phyloP scores from a whole-genome alignment of 805 yeast genomes.

The Vanderwaltozyma polyspora region DNA sequence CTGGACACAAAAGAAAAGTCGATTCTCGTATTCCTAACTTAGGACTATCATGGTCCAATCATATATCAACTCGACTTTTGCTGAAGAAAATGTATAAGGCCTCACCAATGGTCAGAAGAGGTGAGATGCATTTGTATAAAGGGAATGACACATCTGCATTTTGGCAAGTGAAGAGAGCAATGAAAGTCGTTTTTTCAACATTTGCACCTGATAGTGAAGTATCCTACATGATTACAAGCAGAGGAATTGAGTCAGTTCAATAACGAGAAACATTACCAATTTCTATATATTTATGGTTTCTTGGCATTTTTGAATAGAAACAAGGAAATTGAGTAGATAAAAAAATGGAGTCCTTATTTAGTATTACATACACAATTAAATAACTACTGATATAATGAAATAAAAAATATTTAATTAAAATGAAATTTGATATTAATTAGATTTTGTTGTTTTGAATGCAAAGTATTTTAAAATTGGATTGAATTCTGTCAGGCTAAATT shows the following conservation, averaged over 20 bases:
- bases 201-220: conserved; percentile 17
- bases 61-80: conserved; percentile 38
- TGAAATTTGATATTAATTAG: too few relatives aligned
- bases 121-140: conserved; percentile 25
- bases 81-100: conserved; percentile 35
- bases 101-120: conserved; percentile 20
- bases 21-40: conserved; percentile 39
- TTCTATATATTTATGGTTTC: too few relatives aligned
- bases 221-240: conserved; percentile 15
- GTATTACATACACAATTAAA: too few relatives aligned
- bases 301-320: too few relatives aligned
- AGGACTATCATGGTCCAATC: conserved; percentile 46
- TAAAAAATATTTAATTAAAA: too few relatives aligned
- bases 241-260: conserved; percentile 17
- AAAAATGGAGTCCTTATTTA: too few relatives aligned
- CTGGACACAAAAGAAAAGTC: conserved; percentile 16
- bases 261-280: too few relatives aligned
- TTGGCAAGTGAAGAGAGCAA: conserved; percentile 27
- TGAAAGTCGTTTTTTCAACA: conserved; percentile 34
- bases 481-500: too few relatives aligned
- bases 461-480: too few relatives aligned
- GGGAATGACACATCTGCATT: conserved; percentile 22
- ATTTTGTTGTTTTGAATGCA: too few relatives aligned
- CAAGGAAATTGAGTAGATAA: too few relatives aligned
- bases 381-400: too few relatives aligned